Conservation (phyloP, 305 asterid genomes). For the Withania somnifera region DNA sequence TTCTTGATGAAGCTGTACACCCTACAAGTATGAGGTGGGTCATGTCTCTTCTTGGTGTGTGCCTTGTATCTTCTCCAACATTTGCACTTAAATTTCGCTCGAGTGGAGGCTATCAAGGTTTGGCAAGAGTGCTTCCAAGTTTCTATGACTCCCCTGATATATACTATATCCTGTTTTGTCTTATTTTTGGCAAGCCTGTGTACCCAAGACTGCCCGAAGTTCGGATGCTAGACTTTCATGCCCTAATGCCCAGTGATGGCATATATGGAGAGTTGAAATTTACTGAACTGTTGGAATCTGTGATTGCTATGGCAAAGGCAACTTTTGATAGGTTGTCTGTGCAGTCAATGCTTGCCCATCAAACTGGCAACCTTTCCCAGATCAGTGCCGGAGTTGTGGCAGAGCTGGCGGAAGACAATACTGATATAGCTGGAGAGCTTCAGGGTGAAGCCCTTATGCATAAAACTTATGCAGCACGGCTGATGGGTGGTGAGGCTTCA, state of each 20-base stretch:
- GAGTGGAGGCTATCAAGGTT: slow-evolving; percentile 97
- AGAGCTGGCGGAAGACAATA: slow-evolving; percentile 78
- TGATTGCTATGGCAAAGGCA: slow-evolving; percentile 96
- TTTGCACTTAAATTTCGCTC: slow-evolving; percentile 90
- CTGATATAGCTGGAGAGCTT: slow-evolving; percentile 91
- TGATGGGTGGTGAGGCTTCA: slow-evolving; percentile 99
- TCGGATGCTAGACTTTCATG: slow-evolving; percentile 95
- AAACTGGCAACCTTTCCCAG: slow-evolving; percentile 87
- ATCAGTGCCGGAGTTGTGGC: slow-evolving; percentile 93
- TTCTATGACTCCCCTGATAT: slow-evolving; percentile 97
- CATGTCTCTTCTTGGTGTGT: slow-evolving; percentile 97
- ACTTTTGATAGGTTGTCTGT: slow-evolving; percentile 82
- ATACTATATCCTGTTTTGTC: slow-evolving; percentile 90
- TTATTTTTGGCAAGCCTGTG: slow-evolving; percentile 94
- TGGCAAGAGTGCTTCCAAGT: slow-evolving; percentile 91
- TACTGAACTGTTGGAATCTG: slow-evolving; percentile 81
- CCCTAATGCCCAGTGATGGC: slow-evolving; percentile 90
- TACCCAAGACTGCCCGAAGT: slow-evolving; percentile 99
- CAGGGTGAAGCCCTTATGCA: slow-evolving; percentile 99
- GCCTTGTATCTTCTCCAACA: slow-evolving; percentile 92
- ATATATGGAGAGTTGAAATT: slow-evolving; percentile 69
- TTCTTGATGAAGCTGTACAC: slow-evolving; percentile 98
- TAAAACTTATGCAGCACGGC: slow-evolving; percentile 98
- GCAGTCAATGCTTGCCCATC: slow-evolving; percentile 86
- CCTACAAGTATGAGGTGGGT: slow-evolving; percentile 99